Evolutionary conservation across 2,329 filamentous ascomycete species (phyloP), one percentile per base, ranked within the genome.

Genomic region (Penicillium sp.): DNA sequence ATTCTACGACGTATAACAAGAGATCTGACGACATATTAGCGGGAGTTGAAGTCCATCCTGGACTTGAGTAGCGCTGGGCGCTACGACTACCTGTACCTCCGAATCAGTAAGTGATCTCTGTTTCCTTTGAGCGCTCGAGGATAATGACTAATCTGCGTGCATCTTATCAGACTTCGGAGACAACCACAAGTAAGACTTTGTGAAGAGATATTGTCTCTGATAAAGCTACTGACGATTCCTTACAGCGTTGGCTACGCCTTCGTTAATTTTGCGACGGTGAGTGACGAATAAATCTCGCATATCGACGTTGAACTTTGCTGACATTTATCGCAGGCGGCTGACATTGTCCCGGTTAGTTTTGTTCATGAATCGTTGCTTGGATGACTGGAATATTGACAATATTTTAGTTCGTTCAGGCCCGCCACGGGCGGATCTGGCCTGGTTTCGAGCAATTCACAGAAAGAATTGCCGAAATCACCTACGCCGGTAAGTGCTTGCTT

Each of bases 51-150:
- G 79, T 77, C 81, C 0, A 88, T 96, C 56, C 82, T 98, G 14
- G 91, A 97, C 69, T 82, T 89, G 62, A 89, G 87, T 16, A 91
- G 88, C 73, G 86, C 84, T 76, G 92, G 92, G 33, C 88, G 89
- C 62, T 98, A 96, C 73, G 93, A 98, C 72, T 98, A 98, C 75
- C 87, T 96, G 82, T 99, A 99, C 73, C 79, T 98, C 54, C 88
- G 95, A 40, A 98, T 98, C 68, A 85, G 86, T 81, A 69, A 69
- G 73, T 62, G 27, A 14, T 24, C 13, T 24, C 41, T 18, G 27
- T n/a, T 44, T 46, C 56, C 22, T 49, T 41, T 54, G 18, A 24
- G 11, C 37, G 50, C 52, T 41, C 33, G 31, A 40, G 9, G 33
- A 13, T 46, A 11, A 35, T 7, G 24, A 10, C 31, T 35, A 19